phyloP scores from a whole-genome alignment of 345 rosid genomes.

The Leavenworthia alabamica region DNA sequence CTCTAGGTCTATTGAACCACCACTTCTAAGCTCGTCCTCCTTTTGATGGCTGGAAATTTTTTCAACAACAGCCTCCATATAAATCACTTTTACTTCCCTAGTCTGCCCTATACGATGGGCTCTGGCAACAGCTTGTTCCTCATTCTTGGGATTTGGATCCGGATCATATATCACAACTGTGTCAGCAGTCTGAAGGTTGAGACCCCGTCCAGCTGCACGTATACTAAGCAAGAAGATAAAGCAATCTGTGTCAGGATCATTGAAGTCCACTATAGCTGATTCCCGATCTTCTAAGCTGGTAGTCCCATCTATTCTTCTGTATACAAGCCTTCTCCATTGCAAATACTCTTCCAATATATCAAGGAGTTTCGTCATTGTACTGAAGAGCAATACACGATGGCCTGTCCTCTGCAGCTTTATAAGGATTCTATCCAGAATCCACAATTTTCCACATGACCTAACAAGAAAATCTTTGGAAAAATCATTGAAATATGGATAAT shows the following conservation, averaged over 20 bases:
- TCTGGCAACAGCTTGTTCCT: slow-evolving; percentile 99
- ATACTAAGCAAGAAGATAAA: slow-evolving; percentile 96
- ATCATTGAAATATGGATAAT: slow-evolving; percentile 88
- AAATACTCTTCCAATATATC: slow-evolving; percentile 97
- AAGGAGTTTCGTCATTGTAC: slow-evolving; percentile 98
- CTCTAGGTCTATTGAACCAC: slow-evolving; percentile 76
- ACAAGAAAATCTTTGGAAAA: slow-evolving; percentile 88
- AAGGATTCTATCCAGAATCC: slow-evolving; percentile 92
- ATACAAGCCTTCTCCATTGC: slow-evolving; percentile 87
- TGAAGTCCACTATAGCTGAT: slow-evolving; percentile 96
- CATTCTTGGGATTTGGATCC: slow-evolving; percentile 99
- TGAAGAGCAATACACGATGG: slow-evolving; percentile 92
- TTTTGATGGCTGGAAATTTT: slow-evolving; percentile 84
- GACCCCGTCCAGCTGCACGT: slow-evolving; percentile 99
- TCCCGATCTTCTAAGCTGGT: slow-evolving; percentile 99
- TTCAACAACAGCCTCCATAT: slow-evolving; percentile 98
- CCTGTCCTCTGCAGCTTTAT: slow-evolving; percentile 91
- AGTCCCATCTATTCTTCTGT: slow-evolving; percentile 97
- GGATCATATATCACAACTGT: slow-evolving; percentile 99
- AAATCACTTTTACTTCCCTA: slow-evolving; percentile 95
- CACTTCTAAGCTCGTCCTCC: slow-evolving; percentile 89
- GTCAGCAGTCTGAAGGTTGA: slow-evolving; percentile 98
- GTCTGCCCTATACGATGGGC: slow-evolving; percentile 99
- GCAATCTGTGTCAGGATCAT: slow-evolving; percentile 76
- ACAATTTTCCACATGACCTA: slow-evolving; percentile 90